Evolutionary conservation across 192 early-diverging fungal genomes (phyloP), one percentile per base, ranked within the genome.

Genomic region (Linderina pennispora): DNA sequence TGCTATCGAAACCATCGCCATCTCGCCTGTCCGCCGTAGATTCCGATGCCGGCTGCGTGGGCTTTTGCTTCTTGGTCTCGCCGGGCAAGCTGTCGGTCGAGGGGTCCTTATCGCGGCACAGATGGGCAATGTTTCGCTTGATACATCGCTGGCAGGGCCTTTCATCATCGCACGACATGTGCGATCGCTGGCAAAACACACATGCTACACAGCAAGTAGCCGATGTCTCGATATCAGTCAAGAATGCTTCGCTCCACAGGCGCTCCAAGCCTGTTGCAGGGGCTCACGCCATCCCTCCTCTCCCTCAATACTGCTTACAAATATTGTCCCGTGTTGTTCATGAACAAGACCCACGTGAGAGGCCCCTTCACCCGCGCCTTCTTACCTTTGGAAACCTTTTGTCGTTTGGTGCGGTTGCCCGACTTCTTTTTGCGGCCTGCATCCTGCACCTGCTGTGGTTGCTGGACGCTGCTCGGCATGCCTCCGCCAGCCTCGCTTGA

Each of bases 71-170:
- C 43, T 3, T 23, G n/a, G n/a, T n/a, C n/a, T n/a, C n/a, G n/a
- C n/a, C n/a, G n/a, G n/a, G n/a, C n/a, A 9, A 16, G 23, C 44
- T 20, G 32, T 60, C 56, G 28, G 34, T 40, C 2, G 46, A 40
- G 3, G 52, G 48, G 11, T 83, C 80, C 53, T 91, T 91, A 59
- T 98, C 89, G 36, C 85, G 89, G 69, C 94, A 98, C 23, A 93
- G 58, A 48, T 93, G 87, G n/a, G 84, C 84, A 63, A 98, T 95
- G 55, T 86, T 88, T 31, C 94, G 83, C 59, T 93, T 92, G 43
- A 97, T 89, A 53, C 94, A 97, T 38, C 94, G 84, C 59, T 90
- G 87, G 63, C 94, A 97, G 28, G 94, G 94, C 16, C 94, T 83
- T 40, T 89, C 77, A 60, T 86, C 80, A 53, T 89, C 90, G 65